Conservation (phyloP, 2,329 filamentous ascomycete species). For the Calycina marina region DNA sequence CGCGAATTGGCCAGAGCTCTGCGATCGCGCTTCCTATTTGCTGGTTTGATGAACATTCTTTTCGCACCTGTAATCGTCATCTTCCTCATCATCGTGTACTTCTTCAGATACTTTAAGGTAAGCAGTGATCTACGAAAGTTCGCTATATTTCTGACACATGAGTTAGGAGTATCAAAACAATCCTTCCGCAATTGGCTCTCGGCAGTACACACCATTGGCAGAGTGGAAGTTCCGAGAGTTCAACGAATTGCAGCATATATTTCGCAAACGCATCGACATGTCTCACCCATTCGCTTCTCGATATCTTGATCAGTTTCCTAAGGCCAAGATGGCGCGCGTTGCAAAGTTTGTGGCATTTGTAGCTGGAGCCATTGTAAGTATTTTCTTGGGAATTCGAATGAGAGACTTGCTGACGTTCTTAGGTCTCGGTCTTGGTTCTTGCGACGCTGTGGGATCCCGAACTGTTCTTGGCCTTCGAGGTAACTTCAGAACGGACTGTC, state of each 20-base stretch:
- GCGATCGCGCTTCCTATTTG: constrained; percentile 63
- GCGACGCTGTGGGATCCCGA: constrained; percentile 83
- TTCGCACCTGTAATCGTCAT: constrained; percentile 77
- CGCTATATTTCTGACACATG: constrained; percentile 7
- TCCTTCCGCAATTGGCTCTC: constrained; percentile 69
- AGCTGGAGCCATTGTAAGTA: constrained; percentile 69
- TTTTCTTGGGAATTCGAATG: no score
- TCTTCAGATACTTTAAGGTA: constrained; percentile 89
- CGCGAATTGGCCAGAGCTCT: constrained; percentile 65
- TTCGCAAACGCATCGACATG: constrained; percentile 81
- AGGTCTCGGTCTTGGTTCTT: constrained; percentile 70
- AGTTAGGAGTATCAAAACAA: constrained; percentile 88
- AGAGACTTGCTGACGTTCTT: no score
- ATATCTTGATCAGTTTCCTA: constrained; percentile 93
- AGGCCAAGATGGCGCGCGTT: constrained; percentile 78
- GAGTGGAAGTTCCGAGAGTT: constrained; percentile 99
- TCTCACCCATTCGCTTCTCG: constrained; percentile 84
- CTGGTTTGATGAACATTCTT: constrained; percentile 73
- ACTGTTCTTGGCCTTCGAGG: constrained; percentile 79
- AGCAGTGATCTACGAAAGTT: constrained; percentile 19
- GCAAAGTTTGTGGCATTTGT: constrained; percentile 79
- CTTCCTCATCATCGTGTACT: constrained; percentile 77
- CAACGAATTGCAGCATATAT: constrained; percentile 89
- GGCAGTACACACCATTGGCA: constrained; percentile 82
- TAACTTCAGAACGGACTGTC: constrained; percentile 75